These are phyloP conservation scores for Liquidambar formosana DNA, from an alignment of 164 flowering plant species.

Conservation along the genomic window DNA sequence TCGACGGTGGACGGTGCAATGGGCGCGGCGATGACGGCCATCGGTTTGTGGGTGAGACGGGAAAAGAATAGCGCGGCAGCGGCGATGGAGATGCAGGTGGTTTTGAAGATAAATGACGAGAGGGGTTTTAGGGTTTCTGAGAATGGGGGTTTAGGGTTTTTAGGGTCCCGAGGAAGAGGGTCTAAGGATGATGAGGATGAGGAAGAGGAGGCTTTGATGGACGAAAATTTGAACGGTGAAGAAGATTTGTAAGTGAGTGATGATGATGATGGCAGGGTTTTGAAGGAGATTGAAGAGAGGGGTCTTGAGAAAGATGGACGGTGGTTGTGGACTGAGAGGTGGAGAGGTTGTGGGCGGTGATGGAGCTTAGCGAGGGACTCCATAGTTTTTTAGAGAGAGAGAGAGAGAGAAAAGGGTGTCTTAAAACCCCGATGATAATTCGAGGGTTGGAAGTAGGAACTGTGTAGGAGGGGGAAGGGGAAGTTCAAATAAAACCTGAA, in stretches of 20 bases:
- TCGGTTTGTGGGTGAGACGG: conserved; percentile 39
- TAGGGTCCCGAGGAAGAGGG: conserved; percentile 25
- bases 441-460: neutral
- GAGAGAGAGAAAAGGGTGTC: neutral
- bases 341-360: conserved; percentile 26
- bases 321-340: conserved; percentile 31
- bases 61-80: conserved; percentile 52
- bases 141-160: conserved; percentile 16
- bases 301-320: conserved; percentile 35
- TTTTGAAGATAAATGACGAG: conserved; percentile 29
- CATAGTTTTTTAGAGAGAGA: conserved; percentile 23
- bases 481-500: neutral
- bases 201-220: conserved; percentile 26
- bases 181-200: conserved; percentile 10
- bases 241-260: neutral
- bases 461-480: neutral
- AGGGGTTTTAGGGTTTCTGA: conserved; percentile 26
- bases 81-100: conserved; percentile 43
- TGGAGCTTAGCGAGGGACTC: conserved; percentile 37
- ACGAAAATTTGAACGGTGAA: conserved; percentile 10
- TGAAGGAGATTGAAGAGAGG: conserved; percentile 32
- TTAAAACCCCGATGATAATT: conserved; percentile 16
- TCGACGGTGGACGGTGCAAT: conserved; percentile 31
- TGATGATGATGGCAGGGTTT: conserved; percentile 14
- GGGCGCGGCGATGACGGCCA: conserved; percentile 45